These are phyloP conservation scores for Syncephalastrum monosporum DNA, from an alignment of 371 early-diverging fungal species.

Conservation along the genomic window DNA sequence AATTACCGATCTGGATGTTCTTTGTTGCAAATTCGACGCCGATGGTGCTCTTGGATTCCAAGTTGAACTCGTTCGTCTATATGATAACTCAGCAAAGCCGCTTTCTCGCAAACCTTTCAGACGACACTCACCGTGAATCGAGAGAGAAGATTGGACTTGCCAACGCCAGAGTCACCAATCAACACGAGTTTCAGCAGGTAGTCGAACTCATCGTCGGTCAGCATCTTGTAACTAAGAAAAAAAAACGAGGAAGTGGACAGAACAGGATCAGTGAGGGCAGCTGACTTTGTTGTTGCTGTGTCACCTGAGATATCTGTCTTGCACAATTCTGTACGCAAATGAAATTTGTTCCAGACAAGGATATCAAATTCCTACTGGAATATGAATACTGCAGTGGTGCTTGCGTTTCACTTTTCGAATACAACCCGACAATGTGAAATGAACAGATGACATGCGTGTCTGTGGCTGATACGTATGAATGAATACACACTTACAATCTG, in stretches of 20 bases:
- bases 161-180: constrained; percentile 51
- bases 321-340: too few relatives aligned
- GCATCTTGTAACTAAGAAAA: constrained; percentile 15
- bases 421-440: too few relatives aligned
- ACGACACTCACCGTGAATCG: constrained; percentile 40
- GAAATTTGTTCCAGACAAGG: too few relatives aligned
- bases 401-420: too few relatives aligned
- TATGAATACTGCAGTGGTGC: too few relatives aligned
- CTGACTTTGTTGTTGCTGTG: too few relatives aligned
- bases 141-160: constrained; percentile 30
- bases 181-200: constrained; percentile 53
- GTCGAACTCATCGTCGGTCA: constrained; percentile 50
- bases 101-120: neutral
- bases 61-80: constrained; percentile 91
- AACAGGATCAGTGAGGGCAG: too few relatives aligned
- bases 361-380: too few relatives aligned
- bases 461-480: too few relatives aligned
- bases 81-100: neutral
- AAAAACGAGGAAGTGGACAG: neutral
- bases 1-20: constrained; percentile 31
- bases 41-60: constrained; percentile 98
- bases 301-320: too few relatives aligned
- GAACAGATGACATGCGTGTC: too few relatives aligned
- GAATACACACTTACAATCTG: too few relatives aligned
- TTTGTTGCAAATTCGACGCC: constrained; percentile 95